Percentiles rank a stretch among this genome's conserved stretches.
Conservation (phyloP, 1,284 basidiomycete species). For the Ustilago sp. region DNA sequence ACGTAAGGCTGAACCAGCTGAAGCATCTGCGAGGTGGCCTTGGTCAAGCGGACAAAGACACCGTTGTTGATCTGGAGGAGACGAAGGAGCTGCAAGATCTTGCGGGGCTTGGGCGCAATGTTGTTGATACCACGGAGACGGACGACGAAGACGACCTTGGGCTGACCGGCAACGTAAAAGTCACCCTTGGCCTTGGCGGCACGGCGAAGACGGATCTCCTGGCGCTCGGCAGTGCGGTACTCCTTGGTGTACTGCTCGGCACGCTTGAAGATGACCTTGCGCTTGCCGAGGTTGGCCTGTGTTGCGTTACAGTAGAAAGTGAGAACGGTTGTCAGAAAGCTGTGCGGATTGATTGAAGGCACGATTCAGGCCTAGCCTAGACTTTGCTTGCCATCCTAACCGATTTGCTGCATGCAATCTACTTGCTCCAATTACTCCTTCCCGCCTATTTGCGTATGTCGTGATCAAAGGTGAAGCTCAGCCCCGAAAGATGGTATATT, state of each 20-base stretch:
- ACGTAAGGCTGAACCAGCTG: constrained; percentile 96
- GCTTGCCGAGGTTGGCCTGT: constrained; percentile 88
- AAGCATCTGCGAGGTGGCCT: constrained; percentile 97
- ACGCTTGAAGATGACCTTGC: constrained; percentile 99
- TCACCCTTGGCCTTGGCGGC: constrained; percentile 91
- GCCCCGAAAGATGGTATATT: constrained; percentile 70
- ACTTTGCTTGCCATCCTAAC: constrained; percentile 9
- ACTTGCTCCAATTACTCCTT: not conserved
- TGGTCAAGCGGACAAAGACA: constrained; percentile 97
- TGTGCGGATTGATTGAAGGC: not conserved
- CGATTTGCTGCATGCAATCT: not conserved
- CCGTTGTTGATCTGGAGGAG: constrained; percentile 99
- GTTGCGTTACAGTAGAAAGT: not conserved
- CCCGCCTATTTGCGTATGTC: not conserved
- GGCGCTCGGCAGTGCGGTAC: constrained; percentile 90
- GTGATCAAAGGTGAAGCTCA: constrained; percentile 52
- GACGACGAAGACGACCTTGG: constrained; percentile 98
- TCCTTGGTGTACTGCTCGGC: constrained; percentile 99
- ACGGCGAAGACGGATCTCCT: constrained; percentile 95
- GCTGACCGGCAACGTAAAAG: constrained; percentile 95
- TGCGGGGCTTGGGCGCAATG: constrained; percentile 98
- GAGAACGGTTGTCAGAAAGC: constrained; percentile 23
- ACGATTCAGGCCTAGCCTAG: not conserved
- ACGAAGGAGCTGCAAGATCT: constrained; percentile 97
- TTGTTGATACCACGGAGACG: constrained; percentile 95